Evolutionary conservation across 2,329 filamentous ascomycete genomes (phyloP), one percentile per base, ranked within the genome.

Genomic region (Penicillium sp.): DNA sequence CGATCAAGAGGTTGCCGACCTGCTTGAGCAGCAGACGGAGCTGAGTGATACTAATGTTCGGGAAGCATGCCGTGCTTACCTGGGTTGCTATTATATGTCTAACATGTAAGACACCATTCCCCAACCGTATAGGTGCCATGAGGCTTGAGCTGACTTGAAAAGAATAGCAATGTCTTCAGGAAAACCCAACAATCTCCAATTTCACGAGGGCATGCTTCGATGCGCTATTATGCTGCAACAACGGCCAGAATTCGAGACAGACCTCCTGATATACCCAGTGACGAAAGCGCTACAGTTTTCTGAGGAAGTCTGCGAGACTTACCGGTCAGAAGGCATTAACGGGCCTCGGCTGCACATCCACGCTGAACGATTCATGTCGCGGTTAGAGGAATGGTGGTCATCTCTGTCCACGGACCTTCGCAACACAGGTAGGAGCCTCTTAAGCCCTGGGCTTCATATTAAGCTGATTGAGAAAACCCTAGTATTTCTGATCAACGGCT

Each of bases 241-340:
- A 16, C 28, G 52, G 26, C 56, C 49, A 49, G 62, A 61, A 54
- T 60, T 60, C 4, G 55, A 62, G 26, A 62, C 56, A 12, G 64
- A 65, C 45, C 15, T 48, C 4, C 41, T 66, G n/a, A 58, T 66
- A 36, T 54, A 56, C 41, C 61, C 58, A 15, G 23, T 64, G 16
- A 52, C 57, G 7, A 58, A 59, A 42, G 54, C 58, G 6, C 52
- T 63, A 36, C 58, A 59, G 39, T 50, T 66, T 29, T 26, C 57
- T 6, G 59, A 61, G 24, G 58, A 61, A 31, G 45, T 54, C 39
- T 54, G 48, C 33, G 53, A 57, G 42, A 58, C 56, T 34, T 47
- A 54, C 33, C 45, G 39, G 18, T 54, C 42, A 15, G 54, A 58
- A 46, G 48, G 54, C 8, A 45, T 54, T 38, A 6, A 51, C 49